phyloP scores from a whole-genome alignment of 495 filamentous ascomycete genomes.

The Podospora didyma region DNA sequence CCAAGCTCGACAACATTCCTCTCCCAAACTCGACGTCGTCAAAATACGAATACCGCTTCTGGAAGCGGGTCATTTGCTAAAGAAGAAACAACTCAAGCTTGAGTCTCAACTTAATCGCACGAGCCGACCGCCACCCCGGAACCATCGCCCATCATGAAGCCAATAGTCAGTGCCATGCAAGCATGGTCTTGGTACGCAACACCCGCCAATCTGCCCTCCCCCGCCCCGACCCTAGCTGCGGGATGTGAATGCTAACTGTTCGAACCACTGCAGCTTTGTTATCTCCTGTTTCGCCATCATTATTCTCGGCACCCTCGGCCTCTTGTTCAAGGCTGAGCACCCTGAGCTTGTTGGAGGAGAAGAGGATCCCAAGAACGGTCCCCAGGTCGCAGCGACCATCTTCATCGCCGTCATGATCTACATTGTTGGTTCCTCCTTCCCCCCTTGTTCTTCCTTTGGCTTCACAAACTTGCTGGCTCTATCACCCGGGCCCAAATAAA shows the following conservation, averaged over 20 bases:
- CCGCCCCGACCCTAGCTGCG: neutral
- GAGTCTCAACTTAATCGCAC: no score
- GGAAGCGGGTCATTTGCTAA: no score
- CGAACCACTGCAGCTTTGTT: conserved; percentile 68
- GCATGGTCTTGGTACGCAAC: conserved; percentile 81
- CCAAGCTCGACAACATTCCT: no score
- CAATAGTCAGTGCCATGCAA: conserved; percentile 81
- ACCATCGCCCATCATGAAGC: conserved; percentile 68
- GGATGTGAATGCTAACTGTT: neutral
- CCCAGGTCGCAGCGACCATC: conserved; percentile 73
- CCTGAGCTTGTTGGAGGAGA: conserved; percentile 74
- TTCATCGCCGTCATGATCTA: conserved; percentile 86
- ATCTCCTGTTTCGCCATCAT: conserved; percentile 85
- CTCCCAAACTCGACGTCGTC: no score
- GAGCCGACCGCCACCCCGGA: no score
- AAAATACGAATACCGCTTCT: no score
- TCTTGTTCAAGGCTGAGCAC: conserved; percentile 72
- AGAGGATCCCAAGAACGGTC: conserved; percentile 68
- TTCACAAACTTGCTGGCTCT: no score
- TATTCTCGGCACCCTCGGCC: conserved; percentile 78
- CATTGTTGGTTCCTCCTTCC: conserved; percentile 52
- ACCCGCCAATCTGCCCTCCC: neutral
- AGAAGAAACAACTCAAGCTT: no score
- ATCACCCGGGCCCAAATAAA: no score
- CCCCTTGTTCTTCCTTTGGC: neutral